These are phyloP conservation scores for Sherardia arvensis DNA, from an alignment of 257 asterid genomes.

Conservation along the genomic window DNA sequence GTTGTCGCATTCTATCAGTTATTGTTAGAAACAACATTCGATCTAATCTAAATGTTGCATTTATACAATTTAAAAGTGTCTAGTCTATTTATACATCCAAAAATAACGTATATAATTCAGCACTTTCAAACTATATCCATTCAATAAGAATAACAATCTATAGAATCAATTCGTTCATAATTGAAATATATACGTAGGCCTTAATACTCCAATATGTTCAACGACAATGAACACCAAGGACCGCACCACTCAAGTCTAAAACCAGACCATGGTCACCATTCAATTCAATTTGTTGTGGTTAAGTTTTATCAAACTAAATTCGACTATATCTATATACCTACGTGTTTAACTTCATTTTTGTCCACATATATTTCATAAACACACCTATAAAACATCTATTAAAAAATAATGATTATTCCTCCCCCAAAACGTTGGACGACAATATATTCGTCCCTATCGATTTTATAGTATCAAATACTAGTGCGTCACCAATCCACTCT, in stretches of 20 bases:
- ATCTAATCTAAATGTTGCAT: too few relatives aligned
- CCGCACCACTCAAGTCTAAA: not conserved
- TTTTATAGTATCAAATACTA: too few relatives aligned
- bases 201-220: too few relatives aligned
- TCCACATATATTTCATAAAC: conserved; percentile 7
- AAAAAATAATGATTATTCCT: not conserved
- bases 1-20: too few relatives aligned
- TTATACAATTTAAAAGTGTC: too few relatives aligned
- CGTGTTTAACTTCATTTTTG: conserved; percentile 4
- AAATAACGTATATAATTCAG: too few relatives aligned
- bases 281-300: not conserved
- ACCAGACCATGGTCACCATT: not conserved
- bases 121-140: too few relatives aligned
- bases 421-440: conserved; percentile 10
- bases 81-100: too few relatives aligned
- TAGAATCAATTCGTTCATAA: too few relatives aligned
- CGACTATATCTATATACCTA: not conserved
- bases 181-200: too few relatives aligned
- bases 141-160: too few relatives aligned
- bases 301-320: not conserved
- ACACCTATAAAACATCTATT: not conserved
- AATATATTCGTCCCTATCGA: conserved; percentile 2
- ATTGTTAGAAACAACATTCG: too few relatives aligned
- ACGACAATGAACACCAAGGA: not conserved
- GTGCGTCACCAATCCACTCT: not conserved